Conservation (phyloP, 2,329 filamentous ascomycete genomes). For the Diplocarpon rosae region DNA sequence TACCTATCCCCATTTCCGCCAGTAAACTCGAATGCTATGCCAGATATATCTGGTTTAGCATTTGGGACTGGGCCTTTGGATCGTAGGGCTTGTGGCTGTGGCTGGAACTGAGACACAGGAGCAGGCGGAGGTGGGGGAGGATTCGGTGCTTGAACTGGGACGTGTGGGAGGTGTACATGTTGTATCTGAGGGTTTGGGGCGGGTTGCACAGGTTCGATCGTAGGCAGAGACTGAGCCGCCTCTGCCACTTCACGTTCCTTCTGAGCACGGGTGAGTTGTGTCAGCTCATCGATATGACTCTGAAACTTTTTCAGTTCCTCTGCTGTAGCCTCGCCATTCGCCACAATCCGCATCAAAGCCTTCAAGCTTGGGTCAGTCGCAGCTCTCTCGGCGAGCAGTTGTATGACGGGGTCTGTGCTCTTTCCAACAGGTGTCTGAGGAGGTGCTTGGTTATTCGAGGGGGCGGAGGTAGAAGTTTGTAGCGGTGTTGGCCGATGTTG, state of each 20-base stretch:
- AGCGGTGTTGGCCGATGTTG: slow-evolving; percentile 1
- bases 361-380: slow-evolving; percentile 62
- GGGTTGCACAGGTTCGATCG: slow-evolving; percentile 17
- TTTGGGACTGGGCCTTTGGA: slow-evolving; percentile 48
- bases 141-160: not conserved
- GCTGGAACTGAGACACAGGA: slow-evolving; percentile 16
- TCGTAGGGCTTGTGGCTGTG: slow-evolving; percentile 42
- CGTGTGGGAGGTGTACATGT: slow-evolving; percentile 20
- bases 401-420: slow-evolving; percentile 65
- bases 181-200: slow-evolving; percentile 10
- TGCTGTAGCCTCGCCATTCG: slow-evolving; percentile 59
- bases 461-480: slow-evolving; percentile 4
- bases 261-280: slow-evolving; percentile 56
- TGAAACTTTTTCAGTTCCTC: slow-evolving; percentile 68
- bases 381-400: slow-evolving; percentile 65
- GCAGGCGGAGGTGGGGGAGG: slow-evolving; percentile 2
- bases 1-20: slow-evolving; percentile 63
- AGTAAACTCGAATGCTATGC: slow-evolving; percentile 58
- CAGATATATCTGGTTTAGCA: slow-evolving; percentile 48
- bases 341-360: slow-evolving; percentile 74
- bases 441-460: slow-evolving; percentile 7
- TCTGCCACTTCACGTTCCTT: slow-evolving; percentile 42
- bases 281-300: slow-evolving; percentile 70
- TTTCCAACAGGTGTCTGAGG: slow-evolving; percentile 24
- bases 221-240: slow-evolving; percentile 23